Percentiles rank a stretch among this genome's conserved stretches.
Evolutionary conservation across 768 basidiomycete species (phyloP).

Genomic region (Boletellus sp.): DNA sequence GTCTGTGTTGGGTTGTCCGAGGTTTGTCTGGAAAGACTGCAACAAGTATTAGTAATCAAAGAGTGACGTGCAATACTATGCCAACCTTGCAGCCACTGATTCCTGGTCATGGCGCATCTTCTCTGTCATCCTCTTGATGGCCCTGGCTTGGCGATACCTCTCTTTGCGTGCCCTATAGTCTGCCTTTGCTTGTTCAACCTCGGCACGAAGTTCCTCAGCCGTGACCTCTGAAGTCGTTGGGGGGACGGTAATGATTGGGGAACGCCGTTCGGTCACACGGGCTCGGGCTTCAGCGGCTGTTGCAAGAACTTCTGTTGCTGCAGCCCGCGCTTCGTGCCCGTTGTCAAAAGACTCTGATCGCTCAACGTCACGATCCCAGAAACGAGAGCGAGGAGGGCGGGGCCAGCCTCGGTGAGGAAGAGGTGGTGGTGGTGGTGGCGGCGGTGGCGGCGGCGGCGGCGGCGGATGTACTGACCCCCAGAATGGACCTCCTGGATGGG

Average conservation of each 20-base stretch:
- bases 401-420: conserved; percentile 21
- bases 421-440: conserved; percentile 1
- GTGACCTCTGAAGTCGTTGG: conserved; percentile 2
- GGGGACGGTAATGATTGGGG: background rate
- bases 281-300: conserved; percentile 15
- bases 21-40: conserved; percentile 26
- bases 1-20: conserved; percentile 17
- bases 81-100: conserved; percentile 28
- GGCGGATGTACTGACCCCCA: conserved; percentile 17
- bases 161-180: conserved; percentile 70
- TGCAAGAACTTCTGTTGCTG: conserved; percentile 14
- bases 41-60: conserved; percentile 5
- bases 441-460: conserved; percentile 21
- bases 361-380: conserved; percentile 14
- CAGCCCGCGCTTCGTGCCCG: conserved; percentile 9
- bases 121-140: conserved; percentile 42
- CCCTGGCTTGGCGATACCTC: conserved; percentile 57
- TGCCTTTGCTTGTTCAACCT: conserved; percentile 64
- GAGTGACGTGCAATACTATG: background rate
- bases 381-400: conserved; percentile 20
- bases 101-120: conserved; percentile 22
- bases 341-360: background rate
- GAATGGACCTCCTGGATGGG: conserved; percentile 9
- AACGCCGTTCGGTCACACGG: conserved; percentile 3
- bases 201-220: conserved; percentile 29